Conservation (phyloP, 148 eudicot genomes). For the Rhododendron henanense region DNA sequence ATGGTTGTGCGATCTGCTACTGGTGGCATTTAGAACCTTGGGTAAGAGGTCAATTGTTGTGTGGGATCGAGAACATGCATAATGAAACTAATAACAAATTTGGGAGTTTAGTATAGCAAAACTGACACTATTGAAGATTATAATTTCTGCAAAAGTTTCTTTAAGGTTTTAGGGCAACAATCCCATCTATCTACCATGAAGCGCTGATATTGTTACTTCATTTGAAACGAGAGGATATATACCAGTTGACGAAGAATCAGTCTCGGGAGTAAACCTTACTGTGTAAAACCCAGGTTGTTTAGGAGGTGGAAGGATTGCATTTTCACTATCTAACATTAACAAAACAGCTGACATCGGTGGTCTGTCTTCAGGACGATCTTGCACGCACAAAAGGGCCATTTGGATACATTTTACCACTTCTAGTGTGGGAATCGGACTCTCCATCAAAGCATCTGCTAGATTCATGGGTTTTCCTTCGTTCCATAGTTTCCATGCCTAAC, state of each 20-base stretch:
- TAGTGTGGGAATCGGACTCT: background rate
- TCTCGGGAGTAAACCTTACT: background rate
- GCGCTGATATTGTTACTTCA: background rate
- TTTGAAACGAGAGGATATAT: background rate
- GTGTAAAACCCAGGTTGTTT: conserved; percentile 12
- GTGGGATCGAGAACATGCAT: background rate
- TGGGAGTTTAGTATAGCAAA: background rate
- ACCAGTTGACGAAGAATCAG: background rate
- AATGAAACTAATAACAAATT: background rate
- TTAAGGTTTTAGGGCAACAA: background rate
- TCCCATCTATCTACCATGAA: conserved; percentile 5
- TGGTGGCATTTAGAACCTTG: no score
- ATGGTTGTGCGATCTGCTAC: background rate
- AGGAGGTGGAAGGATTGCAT: background rate
- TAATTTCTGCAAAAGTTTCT: background rate
- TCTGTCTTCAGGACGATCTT: conserved; percentile 5
- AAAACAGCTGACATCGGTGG: background rate
- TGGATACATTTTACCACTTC: conserved; percentile 9
- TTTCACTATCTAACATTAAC: conserved; percentile 2
- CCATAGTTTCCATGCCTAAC: conserved; percentile 15
- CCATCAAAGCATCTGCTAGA: conserved; percentile 8
- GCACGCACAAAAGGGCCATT: conserved; percentile 6
- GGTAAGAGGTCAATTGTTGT: background rate
- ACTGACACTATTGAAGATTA: background rate
- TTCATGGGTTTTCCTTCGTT: conserved; percentile 7